Percentiles rank a stretch among this genome's conserved stretches.
Evolutionary conservation across 257 asterid genomes (phyloP).

Genomic region (Solanum dulcamara): DNA sequence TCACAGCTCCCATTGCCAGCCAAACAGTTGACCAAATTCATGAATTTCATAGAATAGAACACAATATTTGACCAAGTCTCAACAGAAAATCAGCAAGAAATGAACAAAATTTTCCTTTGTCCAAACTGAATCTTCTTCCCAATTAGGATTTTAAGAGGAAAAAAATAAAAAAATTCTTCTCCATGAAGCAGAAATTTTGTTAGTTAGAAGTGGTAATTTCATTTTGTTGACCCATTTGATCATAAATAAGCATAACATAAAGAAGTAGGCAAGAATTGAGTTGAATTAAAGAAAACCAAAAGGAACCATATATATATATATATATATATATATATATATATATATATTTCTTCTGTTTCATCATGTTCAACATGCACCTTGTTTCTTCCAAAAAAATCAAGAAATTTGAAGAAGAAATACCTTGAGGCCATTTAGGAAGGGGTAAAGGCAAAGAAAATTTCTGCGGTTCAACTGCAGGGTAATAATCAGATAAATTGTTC

Average conservation of each 20-base stretch:
- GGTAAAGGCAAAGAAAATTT: constrained; percentile 59
- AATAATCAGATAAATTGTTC: constrained; percentile 15
- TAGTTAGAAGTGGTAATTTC: not conserved
- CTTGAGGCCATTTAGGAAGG: constrained; percentile 73
- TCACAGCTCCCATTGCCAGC: not conserved
- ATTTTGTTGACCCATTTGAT: not conserved
- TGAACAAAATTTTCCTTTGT: not conserved
- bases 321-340: not conserved
- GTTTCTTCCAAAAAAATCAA: not conserved
- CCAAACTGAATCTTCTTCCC: not conserved
- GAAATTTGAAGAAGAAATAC: constrained; percentile 15
- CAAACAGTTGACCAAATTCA: not conserved
- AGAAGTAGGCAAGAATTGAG: not conserved
- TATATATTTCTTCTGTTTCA: not conserved
- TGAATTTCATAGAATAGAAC: not conserved
- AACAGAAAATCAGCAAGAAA: not conserved
- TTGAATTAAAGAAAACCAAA: not conserved
- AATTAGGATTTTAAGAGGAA: not conserved
- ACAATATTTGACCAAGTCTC: not conserved
- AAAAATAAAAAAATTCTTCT: not conserved
- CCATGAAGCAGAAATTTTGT: not conserved
- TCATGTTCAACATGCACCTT: not conserved
- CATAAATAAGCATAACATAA: not conserved
- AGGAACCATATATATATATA: not conserved
- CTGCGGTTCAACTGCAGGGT: constrained; percentile 1